Percentiles rank a stretch among this genome's conserved stretches.
These are phyloP conservation scores for Chondrostereum purpureum DNA, from an alignment of 1,284 basidiomycete genomes.

Conservation along the genomic window DNA sequence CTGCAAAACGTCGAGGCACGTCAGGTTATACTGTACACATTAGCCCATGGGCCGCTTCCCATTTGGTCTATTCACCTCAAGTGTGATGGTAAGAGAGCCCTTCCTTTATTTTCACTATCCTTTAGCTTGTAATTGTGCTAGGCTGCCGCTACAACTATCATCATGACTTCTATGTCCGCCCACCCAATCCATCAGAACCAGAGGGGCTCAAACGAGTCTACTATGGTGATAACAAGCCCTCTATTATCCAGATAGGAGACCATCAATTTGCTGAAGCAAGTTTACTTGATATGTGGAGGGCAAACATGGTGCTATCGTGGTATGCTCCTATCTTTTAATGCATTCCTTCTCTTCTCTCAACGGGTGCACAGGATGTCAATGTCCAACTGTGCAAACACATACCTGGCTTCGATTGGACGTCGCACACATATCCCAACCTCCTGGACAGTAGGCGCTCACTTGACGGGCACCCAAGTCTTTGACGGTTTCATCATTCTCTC, in stretches of 20 bases:
- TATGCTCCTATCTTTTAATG: neutral
- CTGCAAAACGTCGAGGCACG: no score
- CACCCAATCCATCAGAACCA: no score
- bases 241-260: slow-evolving; percentile 10
- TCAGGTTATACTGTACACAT: slow-evolving; percentile 6
- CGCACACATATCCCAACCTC: neutral
- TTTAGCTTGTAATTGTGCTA: no score
- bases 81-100: slow-evolving; percentile 3
- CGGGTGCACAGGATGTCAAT: neutral
- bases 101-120: no score
- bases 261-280: slow-evolving; percentile 11
- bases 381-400: neutral
- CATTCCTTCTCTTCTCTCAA: neutral
- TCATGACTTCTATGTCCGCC: slow-evolving; percentile 7
- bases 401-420: neutral
- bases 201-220: slow-evolving; percentile 5
- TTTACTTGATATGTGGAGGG: slow-evolving; percentile 5
- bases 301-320: slow-evolving; percentile 6
- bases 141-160: slow-evolving; percentile 9
- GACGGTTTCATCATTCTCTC: neutral
- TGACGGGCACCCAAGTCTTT: neutral
- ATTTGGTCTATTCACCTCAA: slow-evolving; percentile 5
- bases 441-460: neutral
- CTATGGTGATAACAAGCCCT: slow-evolving; percentile 1
- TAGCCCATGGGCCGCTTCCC: neutral